Conservation (phyloP, 768 basidiomycete genomes). For the Leucosporidium scottii region DNA sequence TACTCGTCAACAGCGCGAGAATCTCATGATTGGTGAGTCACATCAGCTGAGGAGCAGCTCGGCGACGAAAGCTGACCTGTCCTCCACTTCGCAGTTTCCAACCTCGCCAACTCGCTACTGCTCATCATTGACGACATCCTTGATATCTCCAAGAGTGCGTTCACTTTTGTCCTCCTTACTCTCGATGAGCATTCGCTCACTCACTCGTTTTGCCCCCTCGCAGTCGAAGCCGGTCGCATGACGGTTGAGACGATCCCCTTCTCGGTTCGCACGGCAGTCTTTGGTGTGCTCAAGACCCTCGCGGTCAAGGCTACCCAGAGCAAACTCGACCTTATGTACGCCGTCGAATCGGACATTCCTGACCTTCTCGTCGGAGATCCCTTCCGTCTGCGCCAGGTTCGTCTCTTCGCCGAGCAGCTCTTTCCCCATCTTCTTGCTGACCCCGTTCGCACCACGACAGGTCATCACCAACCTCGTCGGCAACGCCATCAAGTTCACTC, state of each 20-base stretch:
- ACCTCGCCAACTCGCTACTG: conserved; percentile 80
- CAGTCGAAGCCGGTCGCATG: conserved; percentile 98
- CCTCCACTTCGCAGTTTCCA: conserved; percentile 56
- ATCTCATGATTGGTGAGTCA: conserved; percentile 59
- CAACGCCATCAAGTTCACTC: conserved; percentile 81
- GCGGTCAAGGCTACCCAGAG: conserved; percentile 96
- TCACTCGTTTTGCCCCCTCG: not conserved
- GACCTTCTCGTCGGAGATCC: conserved; percentile 97
- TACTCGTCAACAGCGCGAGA: conserved; percentile 89
- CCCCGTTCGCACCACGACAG: conserved; percentile 1
- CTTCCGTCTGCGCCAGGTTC: conserved; percentile 55
- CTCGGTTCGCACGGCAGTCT: conserved; percentile 92
- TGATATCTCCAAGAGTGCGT: conserved; percentile 98
- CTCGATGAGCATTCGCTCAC: not conserved
- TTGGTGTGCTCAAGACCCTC: conserved; percentile 93
- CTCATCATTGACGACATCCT: conserved; percentile 98
- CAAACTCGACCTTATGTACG: conserved; percentile 90
- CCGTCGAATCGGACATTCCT: conserved; percentile 89
- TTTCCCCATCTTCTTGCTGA: too few species aligned
- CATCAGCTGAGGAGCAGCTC: not conserved
- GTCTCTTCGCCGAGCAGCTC: not conserved
- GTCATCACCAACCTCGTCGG: conserved; percentile 92
- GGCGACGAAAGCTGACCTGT: not conserved
- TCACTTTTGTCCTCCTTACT: not conserved
- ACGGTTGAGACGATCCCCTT: conserved; percentile 99